A percentile compares a stretch with the other conserved stretches of the same genome.
Conservation (phyloP, 2,329 filamentous ascomycete species). For the Diplodia scrobiculata region DNA sequence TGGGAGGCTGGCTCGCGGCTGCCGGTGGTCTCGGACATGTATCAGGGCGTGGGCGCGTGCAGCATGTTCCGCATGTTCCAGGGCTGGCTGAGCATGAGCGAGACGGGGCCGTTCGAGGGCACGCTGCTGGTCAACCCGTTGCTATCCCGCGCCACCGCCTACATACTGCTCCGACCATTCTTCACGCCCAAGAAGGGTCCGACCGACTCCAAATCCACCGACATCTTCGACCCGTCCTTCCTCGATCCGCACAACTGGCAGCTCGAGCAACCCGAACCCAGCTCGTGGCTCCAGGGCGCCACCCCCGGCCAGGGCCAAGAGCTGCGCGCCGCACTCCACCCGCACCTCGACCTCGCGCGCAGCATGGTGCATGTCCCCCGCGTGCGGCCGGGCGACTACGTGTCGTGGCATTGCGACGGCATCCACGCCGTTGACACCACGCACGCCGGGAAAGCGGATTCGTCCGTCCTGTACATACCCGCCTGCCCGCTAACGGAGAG, state of each 20-base stretch:
- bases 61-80: slow-evolving; percentile 87
- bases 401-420: slow-evolving; percentile 76
- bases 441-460: slow-evolving; percentile 71
- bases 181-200: slow-evolving; percentile 59
- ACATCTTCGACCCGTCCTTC: slow-evolving; percentile 46
- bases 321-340: slow-evolving; percentile 64
- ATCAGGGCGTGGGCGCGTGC: slow-evolving; percentile 79
- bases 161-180: slow-evolving; percentile 80
- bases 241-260: slow-evolving; percentile 63
- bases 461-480: slow-evolving; percentile 86
- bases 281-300: slow-evolving; percentile 69
- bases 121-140: slow-evolving; percentile 82
- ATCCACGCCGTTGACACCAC: slow-evolving; percentile 83
- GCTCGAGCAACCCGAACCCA: slow-evolving; percentile 55
- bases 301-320: slow-evolving; percentile 70
- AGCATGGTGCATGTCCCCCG: slow-evolving; percentile 73
- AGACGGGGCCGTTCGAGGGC: slow-evolving; percentile 71
- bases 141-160: slow-evolving; percentile 72
- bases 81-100: slow-evolving; percentile 81
- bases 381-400: slow-evolving; percentile 72
- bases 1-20: slow-evolving; percentile 76
- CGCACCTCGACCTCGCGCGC: slow-evolving; percentile 66
- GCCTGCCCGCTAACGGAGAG: slow-evolving; percentile 75
- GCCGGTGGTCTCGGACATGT: slow-evolving; percentile 69
- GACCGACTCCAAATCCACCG: slow-evolving; percentile 44